Evolutionary conservation across 345 rosid species (phyloP).

Genomic region (Corymbia maculata): DNA sequence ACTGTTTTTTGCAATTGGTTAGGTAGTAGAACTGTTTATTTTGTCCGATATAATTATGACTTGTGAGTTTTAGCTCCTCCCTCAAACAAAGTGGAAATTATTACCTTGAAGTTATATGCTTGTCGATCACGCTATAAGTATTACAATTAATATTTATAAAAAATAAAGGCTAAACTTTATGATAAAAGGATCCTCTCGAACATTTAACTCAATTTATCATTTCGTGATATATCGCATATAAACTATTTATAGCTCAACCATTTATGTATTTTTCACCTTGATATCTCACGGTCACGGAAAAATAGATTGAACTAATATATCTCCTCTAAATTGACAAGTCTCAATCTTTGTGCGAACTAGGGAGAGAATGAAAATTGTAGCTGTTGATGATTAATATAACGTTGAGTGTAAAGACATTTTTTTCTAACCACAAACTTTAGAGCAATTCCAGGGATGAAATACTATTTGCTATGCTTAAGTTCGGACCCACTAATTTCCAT

Average conservation of each 20-base stretch:
- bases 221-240: neutral
- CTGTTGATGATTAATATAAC: neutral
- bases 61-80: too few relatives aligned
- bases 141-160: too few relatives aligned
- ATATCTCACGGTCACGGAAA: neutral
- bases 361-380: neutral
- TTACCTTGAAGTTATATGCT: too few relatives aligned
- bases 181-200: neutral
- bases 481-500: neutral
- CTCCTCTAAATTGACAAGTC: neutral
- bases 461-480: neutral
- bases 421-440: neutral
- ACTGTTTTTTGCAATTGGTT: too few relatives aligned
- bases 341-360: neutral
- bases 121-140: neutral
- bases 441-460: neutral
- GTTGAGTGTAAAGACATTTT: neutral
- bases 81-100: too few relatives aligned
- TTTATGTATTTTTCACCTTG: too few relatives aligned
- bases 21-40: too few relatives aligned
- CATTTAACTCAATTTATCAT: neutral
- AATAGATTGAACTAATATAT: neutral
- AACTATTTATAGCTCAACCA: neutral
- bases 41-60: too few relatives aligned
- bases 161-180: neutral